A percentile compares a stretch with the other conserved stretches of the same genome.
These are phyloP conservation scores for Choanephora cucurbitarum DNA, from an alignment of 371 early-diverging fungal genomes.

Conservation along the genomic window DNA sequence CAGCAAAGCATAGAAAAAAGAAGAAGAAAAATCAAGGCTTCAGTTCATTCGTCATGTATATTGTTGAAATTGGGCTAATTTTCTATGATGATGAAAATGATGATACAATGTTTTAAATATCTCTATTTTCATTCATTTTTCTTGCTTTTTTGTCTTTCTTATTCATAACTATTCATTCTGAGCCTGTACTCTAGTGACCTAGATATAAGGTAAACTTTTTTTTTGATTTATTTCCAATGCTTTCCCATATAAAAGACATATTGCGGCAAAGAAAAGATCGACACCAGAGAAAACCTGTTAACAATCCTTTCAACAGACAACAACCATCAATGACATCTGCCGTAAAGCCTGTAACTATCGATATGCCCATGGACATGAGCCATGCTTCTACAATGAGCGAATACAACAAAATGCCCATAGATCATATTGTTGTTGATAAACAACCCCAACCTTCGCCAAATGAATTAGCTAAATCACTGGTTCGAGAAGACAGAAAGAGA, in stretches of 20 bases:
- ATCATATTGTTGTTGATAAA: constrained; percentile 4
- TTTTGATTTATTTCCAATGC: constrained; percentile 5
- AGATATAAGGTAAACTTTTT: constrained; percentile 1
- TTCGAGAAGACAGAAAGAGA: constrained; percentile 18
- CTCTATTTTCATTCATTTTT: constrained; percentile 4
- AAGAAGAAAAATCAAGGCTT: too few species aligned
- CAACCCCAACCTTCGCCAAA: neutral
- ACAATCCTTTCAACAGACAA: constrained; percentile 6
- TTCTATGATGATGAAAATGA: constrained; percentile 1
- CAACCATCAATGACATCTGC: neutral
- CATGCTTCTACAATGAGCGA: neutral
- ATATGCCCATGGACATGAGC: neutral
- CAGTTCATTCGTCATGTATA: neutral
- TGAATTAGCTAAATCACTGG: constrained; percentile 16
- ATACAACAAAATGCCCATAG: constrained; percentile 2
- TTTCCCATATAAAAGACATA: constrained; percentile 22
- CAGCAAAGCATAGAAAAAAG: too few species aligned
- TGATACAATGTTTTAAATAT: neutral
- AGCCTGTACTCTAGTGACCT: neutral
- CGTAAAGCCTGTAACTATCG: neutral
- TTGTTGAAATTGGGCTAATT: constrained; percentile 1
- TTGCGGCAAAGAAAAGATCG: constrained; percentile 25
- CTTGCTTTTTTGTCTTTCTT: neutral
- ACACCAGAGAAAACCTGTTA: constrained; percentile 9
- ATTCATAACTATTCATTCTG: constrained; percentile 1